These are phyloP conservation scores for Bisporella sp. DNA, from an alignment of 2,329 filamentous ascomycete species.

Conservation along the genomic window DNA sequence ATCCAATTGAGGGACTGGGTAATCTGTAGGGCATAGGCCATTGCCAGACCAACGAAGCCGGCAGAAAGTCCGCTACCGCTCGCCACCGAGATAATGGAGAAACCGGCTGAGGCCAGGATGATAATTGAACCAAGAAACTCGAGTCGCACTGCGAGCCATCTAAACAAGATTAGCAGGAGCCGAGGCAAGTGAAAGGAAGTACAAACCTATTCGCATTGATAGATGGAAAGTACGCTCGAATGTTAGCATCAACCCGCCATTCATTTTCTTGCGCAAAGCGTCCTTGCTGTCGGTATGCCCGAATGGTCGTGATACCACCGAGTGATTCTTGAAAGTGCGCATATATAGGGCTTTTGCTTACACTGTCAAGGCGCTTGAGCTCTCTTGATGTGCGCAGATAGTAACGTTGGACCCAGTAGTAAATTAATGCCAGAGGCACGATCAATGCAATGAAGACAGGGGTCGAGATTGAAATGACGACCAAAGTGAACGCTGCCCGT, in stretches of 20 bases:
- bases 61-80: slow-evolving; percentile 55
- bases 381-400: slow-evolving; percentile 95
- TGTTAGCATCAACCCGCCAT: slow-evolving; percentile 92
- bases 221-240: slow-evolving; percentile 91
- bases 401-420: slow-evolving; percentile 92
- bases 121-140: slow-evolving; percentile 95
- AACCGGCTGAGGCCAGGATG: slow-evolving; percentile 78
- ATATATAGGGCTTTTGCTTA: slow-evolving; percentile 92
- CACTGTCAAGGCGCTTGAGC: slow-evolving; percentile 90
- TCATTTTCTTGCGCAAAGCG: slow-evolving; percentile 92
- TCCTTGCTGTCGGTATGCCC: slow-evolving; percentile 83
- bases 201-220: slow-evolving; percentile 60
- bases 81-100: slow-evolving; percentile 74
- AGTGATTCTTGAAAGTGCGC: slow-evolving; percentile 98
- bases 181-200: background rate
- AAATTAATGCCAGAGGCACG: slow-evolving; percentile 71
- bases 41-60: slow-evolving; percentile 82
- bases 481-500: slow-evolving; percentile 74
- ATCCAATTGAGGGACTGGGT: slow-evolving; percentile 99
- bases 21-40: slow-evolving; percentile 97
- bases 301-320: slow-evolving; percentile 88
- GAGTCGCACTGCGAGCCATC: slow-evolving; percentile 90
- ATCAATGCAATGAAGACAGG: slow-evolving; percentile 77
- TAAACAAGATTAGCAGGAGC: slow-evolving; percentile 37
- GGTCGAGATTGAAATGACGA: slow-evolving; percentile 74